A percentile compares a stretch with the other conserved stretches of the same genome.
phyloP scores from a whole-genome alignment of 768 basidiomycete species.

The Suillus subalutaceus region DNA sequence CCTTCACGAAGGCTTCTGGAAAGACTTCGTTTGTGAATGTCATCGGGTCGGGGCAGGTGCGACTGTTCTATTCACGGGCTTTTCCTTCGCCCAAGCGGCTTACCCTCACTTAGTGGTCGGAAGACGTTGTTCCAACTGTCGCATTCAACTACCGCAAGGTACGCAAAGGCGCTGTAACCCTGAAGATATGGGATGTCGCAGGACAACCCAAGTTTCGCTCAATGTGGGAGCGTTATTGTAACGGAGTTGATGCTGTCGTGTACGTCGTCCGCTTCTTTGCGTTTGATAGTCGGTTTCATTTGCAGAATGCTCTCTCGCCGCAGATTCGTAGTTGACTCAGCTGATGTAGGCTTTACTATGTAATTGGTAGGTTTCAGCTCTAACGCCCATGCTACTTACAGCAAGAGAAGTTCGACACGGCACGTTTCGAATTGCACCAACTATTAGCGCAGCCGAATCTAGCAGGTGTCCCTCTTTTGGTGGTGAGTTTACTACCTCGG shows the following conservation, averaged over 20 bases:
- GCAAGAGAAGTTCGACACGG: slow-evolving; percentile 82
- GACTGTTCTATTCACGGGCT: slow-evolving; percentile 15
- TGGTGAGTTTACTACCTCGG: slow-evolving; percentile 51
- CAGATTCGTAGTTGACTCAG: slow-evolving; percentile 93
- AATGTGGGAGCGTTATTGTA: slow-evolving; percentile 95
- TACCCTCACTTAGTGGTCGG: slow-evolving; percentile 71
- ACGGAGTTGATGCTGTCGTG: slow-evolving; percentile 92
- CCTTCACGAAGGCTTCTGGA: slow-evolving; percentile 71
- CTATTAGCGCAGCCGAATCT: slow-evolving; percentile 69
- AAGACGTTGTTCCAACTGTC: slow-evolving; percentile 95
- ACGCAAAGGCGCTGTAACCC: slow-evolving; percentile 83
- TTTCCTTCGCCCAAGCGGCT: neutral
- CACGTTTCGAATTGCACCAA: slow-evolving; percentile 83
- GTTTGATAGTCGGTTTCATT: slow-evolving; percentile 4
- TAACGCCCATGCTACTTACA: slow-evolving; percentile 32
- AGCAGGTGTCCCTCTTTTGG: slow-evolving; percentile 75
- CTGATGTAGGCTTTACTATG: slow-evolving; percentile 61
- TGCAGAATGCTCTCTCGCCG: neutral
- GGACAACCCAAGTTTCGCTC: slow-evolving; percentile 93
- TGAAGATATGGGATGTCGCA: slow-evolving; percentile 96
- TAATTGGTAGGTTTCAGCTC: neutral
- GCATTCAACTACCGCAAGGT: slow-evolving; percentile 92
- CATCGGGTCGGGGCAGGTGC: slow-evolving; percentile 81
- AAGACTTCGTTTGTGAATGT: slow-evolving; percentile 96
- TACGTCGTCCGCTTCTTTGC: slow-evolving; percentile 39